Conservation (phyloP, 345 rosid species). For the Anastatica hierochuntica region DNA sequence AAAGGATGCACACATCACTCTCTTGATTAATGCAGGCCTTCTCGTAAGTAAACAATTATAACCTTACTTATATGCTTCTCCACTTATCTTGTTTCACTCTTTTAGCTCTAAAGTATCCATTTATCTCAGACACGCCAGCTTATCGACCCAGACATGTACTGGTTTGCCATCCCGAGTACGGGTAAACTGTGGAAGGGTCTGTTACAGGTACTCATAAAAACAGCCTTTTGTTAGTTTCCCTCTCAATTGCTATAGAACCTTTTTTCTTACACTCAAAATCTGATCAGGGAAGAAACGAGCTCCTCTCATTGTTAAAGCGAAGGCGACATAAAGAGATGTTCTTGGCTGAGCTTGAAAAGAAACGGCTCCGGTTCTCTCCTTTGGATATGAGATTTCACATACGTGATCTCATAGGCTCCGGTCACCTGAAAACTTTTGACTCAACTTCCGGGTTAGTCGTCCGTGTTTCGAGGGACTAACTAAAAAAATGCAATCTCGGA, state of each 20-base stretch:
- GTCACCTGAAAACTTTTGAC: slow-evolving; percentile 49
- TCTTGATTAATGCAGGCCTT: slow-evolving; percentile 71
- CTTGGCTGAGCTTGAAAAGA: slow-evolving; percentile 78
- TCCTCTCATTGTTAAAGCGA: slow-evolving; percentile 62
- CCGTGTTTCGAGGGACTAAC: slow-evolving; percentile 52
- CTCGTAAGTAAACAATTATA: slow-evolving; percentile 46
- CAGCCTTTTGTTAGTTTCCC: background rate
- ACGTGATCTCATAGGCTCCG: slow-evolving; percentile 92
- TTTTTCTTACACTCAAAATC: slow-evolving; percentile 6
- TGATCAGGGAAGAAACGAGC: slow-evolving; percentile 86
- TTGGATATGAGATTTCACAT: slow-evolving; percentile 92
- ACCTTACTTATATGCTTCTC: background rate
- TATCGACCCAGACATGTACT: slow-evolving; percentile 73
- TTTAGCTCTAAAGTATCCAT: background rate
- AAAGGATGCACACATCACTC: slow-evolving; percentile 63
- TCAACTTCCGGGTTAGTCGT: slow-evolving; percentile 57
- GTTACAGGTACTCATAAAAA: slow-evolving; percentile 43
- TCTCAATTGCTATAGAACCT: background rate
- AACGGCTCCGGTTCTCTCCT: slow-evolving; percentile 62
- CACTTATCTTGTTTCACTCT: background rate
- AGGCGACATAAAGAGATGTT: slow-evolving; percentile 86
- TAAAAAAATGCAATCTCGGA: background rate
- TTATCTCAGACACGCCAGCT: slow-evolving; percentile 61
- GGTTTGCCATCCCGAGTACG: slow-evolving; percentile 84
- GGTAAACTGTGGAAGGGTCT: slow-evolving; percentile 81